phyloP scores from a whole-genome alignment of 2,329 filamentous ascomycete genomes.

The Fusarium sp. region DNA sequence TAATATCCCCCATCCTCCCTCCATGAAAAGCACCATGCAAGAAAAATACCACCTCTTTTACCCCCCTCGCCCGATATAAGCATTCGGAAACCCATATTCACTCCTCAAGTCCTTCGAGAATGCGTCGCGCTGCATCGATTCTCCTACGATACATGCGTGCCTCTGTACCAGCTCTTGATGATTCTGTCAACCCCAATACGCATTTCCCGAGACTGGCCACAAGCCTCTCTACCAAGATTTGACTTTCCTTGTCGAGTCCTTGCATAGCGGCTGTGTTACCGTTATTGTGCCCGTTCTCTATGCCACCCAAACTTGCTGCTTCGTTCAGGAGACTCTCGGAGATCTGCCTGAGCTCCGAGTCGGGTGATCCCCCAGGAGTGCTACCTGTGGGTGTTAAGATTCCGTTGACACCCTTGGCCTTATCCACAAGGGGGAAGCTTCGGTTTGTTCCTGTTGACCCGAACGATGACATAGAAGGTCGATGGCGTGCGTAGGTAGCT shows the following conservation, averaged over 20 bases:
- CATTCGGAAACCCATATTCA: slow-evolving; percentile 6
- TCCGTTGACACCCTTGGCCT: slow-evolving; percentile 58
- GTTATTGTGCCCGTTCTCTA: slow-evolving; percentile 42
- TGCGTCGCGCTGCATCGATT: slow-evolving; percentile 78
- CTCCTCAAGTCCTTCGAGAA: slow-evolving; percentile 76
- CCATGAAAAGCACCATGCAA: slow-evolving; percentile 31
- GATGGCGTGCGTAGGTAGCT: slow-evolving; percentile 26
- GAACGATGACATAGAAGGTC: slow-evolving; percentile 67
- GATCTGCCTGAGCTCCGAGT: slow-evolving; percentile 60
- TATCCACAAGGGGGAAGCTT: slow-evolving; percentile 71
- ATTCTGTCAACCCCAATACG: slow-evolving; percentile 67
- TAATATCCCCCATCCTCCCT: slow-evolving; percentile 9
- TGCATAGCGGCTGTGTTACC: slow-evolving; percentile 56
- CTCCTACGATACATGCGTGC: slow-evolving; percentile 74
- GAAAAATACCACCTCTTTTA: slow-evolving; percentile 22
- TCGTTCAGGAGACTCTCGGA: slow-evolving; percentile 62
- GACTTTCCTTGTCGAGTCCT: slow-evolving; percentile 65
- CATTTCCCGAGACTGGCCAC: slow-evolving; percentile 70
- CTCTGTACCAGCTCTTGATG: slow-evolving; percentile 65
- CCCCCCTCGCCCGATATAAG: neutral
- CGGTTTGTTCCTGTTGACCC: slow-evolving; percentile 69
- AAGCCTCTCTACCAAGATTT: slow-evolving; percentile 68
- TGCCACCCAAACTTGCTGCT: slow-evolving; percentile 56
- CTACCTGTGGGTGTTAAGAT: slow-evolving; percentile 51
- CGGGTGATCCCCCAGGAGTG: slow-evolving; percentile 60